phyloP scores from a whole-genome alignment of 1,284 basidiomycete species.

The Austroboletus niveus region DNA sequence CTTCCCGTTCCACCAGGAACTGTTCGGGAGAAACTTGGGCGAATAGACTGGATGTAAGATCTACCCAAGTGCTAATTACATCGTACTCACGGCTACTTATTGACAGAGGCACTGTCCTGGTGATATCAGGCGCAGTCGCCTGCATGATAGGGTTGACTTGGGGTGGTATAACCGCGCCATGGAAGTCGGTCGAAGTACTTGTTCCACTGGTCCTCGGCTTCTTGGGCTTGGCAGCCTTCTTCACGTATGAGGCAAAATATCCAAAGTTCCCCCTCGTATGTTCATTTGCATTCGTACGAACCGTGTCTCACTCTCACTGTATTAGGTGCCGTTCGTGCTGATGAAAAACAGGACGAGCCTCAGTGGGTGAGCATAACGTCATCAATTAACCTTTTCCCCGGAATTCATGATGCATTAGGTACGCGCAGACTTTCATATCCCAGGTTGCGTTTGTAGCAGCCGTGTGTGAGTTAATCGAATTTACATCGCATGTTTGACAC shows the following conservation, averaged over 20 bases:
- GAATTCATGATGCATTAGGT: neutral
- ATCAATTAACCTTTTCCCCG: no score
- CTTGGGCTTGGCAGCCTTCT: conserved; percentile 5
- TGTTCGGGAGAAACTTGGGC: conserved; percentile 2
- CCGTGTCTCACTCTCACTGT: neutral
- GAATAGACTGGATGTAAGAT: conserved; percentile 11
- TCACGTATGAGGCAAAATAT: conserved; percentile 10
- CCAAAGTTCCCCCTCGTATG: conserved; percentile 14
- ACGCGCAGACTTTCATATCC: conserved; percentile 7
- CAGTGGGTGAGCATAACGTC: conserved; percentile 9
- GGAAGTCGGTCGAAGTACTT: no score
- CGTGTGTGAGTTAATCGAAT: conserved; percentile 5
- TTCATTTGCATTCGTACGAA: no score
- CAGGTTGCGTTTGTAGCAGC: neutral
- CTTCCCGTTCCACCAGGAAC: neutral
- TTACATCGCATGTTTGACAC: no score
- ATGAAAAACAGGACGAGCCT: conserved; percentile 14
- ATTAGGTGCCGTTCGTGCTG: conserved; percentile 13
- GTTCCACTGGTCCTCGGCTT: neutral
- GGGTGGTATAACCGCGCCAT: no score
- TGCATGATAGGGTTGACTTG: neutral
- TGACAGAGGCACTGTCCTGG: conserved; percentile 3
- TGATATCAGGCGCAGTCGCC: conserved; percentile 3
- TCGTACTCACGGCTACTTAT: neutral
- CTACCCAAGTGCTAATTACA: neutral